These are phyloP conservation scores for Diutina sp. DNA, from an alignment of 1,139 yeast genomes.

Conservation along the genomic window DNA sequence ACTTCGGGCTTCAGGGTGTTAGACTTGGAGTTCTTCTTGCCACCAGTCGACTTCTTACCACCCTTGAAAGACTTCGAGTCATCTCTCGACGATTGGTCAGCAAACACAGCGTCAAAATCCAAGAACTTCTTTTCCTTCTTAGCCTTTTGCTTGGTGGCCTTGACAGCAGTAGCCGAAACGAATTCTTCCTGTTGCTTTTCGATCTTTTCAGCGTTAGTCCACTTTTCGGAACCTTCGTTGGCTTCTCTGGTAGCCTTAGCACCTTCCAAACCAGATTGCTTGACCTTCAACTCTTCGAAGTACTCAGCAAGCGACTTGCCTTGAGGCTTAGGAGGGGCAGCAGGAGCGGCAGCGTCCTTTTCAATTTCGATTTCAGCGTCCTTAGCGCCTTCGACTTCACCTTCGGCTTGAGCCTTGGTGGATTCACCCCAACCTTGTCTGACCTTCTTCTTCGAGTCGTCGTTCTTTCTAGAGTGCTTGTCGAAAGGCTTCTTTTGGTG, in stretches of 20 bases:
- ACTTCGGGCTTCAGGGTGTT: conserved; percentile 23
- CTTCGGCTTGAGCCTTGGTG: conserved; percentile 46
- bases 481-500: conserved; percentile 57
- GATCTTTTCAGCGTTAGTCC: conserved; percentile 16
- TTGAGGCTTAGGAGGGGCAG: conserved; percentile 26
- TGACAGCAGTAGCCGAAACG: conserved; percentile 42
- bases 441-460: conserved; percentile 76
- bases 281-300: conserved; percentile 47
- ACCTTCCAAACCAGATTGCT: conserved; percentile 33
- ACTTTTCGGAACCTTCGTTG: conserved; percentile 44
- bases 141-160: conserved; percentile 50
- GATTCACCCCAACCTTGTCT: conserved; percentile 78
- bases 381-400: conserved; percentile 50
- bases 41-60: conserved; percentile 9
- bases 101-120: conserved; percentile 53
- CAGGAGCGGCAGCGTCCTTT: conserved; percentile 24
- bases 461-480: conserved; percentile 77
- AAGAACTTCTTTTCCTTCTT: conserved; percentile 60
- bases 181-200: conserved; percentile 14
- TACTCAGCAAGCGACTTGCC: conserved; percentile 62
- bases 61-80: conserved; percentile 13
- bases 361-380: conserved; percentile 42
- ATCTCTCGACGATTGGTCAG: conserved; percentile 25
- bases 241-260: conserved; percentile 36
- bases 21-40: conserved; percentile 7